These are phyloP conservation scores for Magnolia sinica DNA, from an alignment of 164 flowering plant genomes.

Conservation along the genomic window DNA sequence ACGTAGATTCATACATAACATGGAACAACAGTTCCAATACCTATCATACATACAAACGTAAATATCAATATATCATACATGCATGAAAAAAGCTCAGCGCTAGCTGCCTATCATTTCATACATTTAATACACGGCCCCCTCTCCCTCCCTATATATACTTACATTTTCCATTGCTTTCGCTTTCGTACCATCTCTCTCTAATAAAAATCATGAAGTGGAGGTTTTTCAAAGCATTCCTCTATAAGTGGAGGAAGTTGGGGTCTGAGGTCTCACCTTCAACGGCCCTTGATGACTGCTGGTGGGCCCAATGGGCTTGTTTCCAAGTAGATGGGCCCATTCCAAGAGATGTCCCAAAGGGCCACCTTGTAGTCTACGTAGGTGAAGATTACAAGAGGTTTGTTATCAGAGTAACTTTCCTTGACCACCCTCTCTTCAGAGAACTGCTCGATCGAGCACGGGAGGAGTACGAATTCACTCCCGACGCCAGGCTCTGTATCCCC, in stretches of 20 bases:
- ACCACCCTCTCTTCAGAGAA: constrained; percentile 69
- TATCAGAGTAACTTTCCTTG: constrained; percentile 58
- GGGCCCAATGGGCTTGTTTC: constrained; percentile 37
- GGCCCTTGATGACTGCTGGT: constrained; percentile 27
- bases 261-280: constrained; percentile 33
- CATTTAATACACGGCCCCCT: constrained; percentile 30
- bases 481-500: constrained; percentile 70
- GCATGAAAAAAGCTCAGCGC: constrained; percentile 15
- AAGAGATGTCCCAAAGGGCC: constrained; percentile 85
- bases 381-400: constrained; percentile 59
- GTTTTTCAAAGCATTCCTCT: constrained; percentile 35
- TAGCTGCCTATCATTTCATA: constrained; percentile 33
- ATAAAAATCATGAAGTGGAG: constrained; percentile 33
- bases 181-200: neutral
- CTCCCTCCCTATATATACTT: constrained; percentile 30
- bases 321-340: constrained; percentile 42
- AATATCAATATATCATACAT: constrained; percentile 5
- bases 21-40: neutral
- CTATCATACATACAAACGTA: neutral
- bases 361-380: constrained; percentile 83
- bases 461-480: constrained; percentile 53
- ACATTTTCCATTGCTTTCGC: neutral
- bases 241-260: constrained; percentile 54
- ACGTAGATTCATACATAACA: neutral
- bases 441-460: constrained; percentile 78